Evolutionary conservation across 352 stramenopile species (phyloP), one percentile per base, ranked within the genome.

Genomic region (Saprolegnia diclina): DNA sequence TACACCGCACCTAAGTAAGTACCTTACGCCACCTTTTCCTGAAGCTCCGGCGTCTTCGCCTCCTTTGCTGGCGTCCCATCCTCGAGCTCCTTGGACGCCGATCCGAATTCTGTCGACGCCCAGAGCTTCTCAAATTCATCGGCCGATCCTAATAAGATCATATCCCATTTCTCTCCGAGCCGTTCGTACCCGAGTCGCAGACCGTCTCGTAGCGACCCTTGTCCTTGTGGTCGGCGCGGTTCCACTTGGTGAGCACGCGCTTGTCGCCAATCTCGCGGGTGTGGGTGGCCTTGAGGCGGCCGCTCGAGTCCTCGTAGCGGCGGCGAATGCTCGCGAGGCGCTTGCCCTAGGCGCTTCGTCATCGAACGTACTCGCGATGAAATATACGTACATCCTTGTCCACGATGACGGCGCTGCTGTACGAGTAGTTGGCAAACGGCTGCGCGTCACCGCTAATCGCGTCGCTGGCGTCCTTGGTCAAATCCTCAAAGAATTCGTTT

Each of bases 81-180:
- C 13, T 64, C 56, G 45, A 74, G 73, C 9, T 57, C 67, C 77
- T 89, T 81, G 46, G 79, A 71, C 9, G 77, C 84, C 40, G 71
- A 63, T 4, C 74, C 80, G 65, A 88, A 86, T 19, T 74, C 68
- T 21, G 80, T 88, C 53, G 72, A 38, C 64, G 79, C 71, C 80
- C 80, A 86, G 59, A 74, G 56, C 32, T 74, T 46, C 61, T 88
- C 79, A 61, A 88, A 88, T 64, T 86, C 80, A 1, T 82, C 78
- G 0, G 72, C 46, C 6, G 59, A 76, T 22, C 76, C 56, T 64
- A 24, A 21, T 18, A 35, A 29, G 21, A 9, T 26, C 24, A 0
- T 52, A 26, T 16, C 0, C 14, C 35, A 32, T 45, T 0, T 18
- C 3, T 10, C 21, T 4, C 40, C 13, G 5, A 21, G 5, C 40